phyloP scores from a whole-genome alignment of 225 moss, liverwort and hornwort genomes.

The Pseudoscleropodium purum region DNA sequence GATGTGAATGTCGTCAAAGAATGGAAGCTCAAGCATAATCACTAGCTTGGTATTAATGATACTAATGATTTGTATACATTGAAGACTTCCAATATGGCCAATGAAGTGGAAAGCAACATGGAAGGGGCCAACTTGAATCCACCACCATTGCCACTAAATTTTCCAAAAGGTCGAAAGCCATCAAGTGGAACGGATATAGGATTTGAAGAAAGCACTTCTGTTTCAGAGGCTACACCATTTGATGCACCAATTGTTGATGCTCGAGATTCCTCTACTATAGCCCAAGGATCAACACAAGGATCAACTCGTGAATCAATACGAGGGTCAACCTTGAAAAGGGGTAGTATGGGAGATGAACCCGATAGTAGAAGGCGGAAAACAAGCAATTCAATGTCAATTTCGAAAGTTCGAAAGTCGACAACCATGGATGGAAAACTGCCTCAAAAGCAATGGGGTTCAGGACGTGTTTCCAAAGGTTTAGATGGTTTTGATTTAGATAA shows the following conservation, averaged over 20 bases:
- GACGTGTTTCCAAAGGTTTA: neutral
- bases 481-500: conserved; percentile 22
- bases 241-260: neutral
- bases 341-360: neutral
- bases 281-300: neutral
- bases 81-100: conserved; percentile 3
- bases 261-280: neutral
- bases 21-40: neutral
- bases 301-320: neutral
- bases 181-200: conserved; percentile 38
- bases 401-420: neutral
- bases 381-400: conserved; percentile 5
- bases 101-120: neutral
- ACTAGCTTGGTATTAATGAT: neutral
- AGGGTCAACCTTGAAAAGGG: neutral
- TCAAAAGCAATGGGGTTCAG: conserved; percentile 13
- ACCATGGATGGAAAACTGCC: neutral
- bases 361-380: neutral
- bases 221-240: conserved; percentile 7
- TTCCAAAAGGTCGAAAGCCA: conserved; percentile 13
- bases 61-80: neutral
- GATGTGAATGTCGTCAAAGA: neutral
- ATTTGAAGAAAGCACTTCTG: conserved; percentile 22
- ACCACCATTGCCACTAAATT: neutral
- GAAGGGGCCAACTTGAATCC: neutral